A percentile compares a stretch with the other conserved stretches of the same genome.
Conservation (phyloP, 345 rosid genomes). For the Sisymbrium altissimum region DNA sequence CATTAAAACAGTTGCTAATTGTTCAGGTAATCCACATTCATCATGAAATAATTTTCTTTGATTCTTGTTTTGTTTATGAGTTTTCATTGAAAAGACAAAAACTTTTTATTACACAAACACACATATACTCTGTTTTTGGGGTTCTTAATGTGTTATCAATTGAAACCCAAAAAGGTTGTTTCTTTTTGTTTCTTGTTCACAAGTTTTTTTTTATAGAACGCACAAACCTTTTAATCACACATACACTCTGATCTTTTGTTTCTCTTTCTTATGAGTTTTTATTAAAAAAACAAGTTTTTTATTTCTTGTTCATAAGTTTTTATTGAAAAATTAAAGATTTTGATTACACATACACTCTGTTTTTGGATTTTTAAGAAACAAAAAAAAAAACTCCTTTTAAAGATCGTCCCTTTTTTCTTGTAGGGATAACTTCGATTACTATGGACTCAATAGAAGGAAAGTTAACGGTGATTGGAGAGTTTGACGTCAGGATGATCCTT, state of each 20-base stretch:
- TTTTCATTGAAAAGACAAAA: neutral
- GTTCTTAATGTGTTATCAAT: neutral
- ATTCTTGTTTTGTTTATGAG: neutral
- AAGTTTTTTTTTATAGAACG: neutral
- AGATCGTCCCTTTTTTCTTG: neutral
- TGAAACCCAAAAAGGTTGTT: neutral
- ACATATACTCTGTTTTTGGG: neutral
- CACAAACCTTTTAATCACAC: neutral
- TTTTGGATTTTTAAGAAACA: neutral
- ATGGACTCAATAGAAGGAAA: constrained; percentile 54
- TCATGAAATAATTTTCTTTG: too few species aligned
- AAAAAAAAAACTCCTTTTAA: too few species aligned
- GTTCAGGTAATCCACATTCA: too few species aligned
- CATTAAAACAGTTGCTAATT: too few species aligned
- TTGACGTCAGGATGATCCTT: constrained; percentile 43
- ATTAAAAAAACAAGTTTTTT: too few species aligned
- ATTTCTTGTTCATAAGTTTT: neutral
- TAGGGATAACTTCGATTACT: constrained; percentile 32
- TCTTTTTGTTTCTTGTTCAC: neutral
- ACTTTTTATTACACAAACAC: neutral
- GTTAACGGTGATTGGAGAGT: constrained; percentile 54
- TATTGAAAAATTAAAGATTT: neutral
- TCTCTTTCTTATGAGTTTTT: neutral
- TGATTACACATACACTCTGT: neutral
- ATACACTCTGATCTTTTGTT: neutral